These are phyloP conservation scores for Aschersonia sp. DNA, from an alignment of 2,329 filamentous ascomycete species.

Conservation along the genomic window DNA sequence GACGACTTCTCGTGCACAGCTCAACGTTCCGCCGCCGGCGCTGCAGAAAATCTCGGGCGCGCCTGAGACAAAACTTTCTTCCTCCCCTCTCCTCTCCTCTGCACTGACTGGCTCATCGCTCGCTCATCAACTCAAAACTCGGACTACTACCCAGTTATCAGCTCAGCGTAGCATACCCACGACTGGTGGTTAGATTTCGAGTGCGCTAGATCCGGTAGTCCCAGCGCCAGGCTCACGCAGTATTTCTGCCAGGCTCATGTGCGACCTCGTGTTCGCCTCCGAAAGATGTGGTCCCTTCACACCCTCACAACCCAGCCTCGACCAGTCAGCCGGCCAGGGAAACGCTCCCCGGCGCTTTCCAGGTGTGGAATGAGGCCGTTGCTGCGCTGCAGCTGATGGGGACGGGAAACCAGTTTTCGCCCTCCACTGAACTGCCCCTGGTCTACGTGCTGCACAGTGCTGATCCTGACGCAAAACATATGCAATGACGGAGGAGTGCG, in stretches of 20 bases:
- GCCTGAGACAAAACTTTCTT: no score
- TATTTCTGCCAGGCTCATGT: not conserved
- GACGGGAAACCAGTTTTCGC: not conserved
- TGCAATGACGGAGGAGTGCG: not conserved
- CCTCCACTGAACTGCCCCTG: not conserved
- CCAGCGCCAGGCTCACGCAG: not conserved
- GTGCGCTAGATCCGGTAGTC: constrained; percentile 1
- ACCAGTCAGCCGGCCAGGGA: constrained; percentile 5
- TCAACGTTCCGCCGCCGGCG: no score
- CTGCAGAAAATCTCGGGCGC: no score
- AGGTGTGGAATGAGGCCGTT: no score
- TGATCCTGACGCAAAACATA: not conserved
- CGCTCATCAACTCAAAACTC: no score
- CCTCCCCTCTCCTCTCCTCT: no score
- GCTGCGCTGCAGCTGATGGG: no score
- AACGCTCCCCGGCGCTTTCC: not conserved
- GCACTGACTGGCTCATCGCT: no score
- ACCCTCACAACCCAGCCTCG: constrained; percentile 9
- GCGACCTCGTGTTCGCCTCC: constrained; percentile 11
- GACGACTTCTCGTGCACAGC: no score
- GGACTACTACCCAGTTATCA: no score
- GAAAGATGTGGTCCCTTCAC: constrained; percentile 13
- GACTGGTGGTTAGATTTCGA: not conserved
- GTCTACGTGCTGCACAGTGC: not conserved
- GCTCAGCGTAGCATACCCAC: no score